Base-by-base conservation (phyloP, 768 basidiomycete species). In the Podaxis sp. region DNA sequence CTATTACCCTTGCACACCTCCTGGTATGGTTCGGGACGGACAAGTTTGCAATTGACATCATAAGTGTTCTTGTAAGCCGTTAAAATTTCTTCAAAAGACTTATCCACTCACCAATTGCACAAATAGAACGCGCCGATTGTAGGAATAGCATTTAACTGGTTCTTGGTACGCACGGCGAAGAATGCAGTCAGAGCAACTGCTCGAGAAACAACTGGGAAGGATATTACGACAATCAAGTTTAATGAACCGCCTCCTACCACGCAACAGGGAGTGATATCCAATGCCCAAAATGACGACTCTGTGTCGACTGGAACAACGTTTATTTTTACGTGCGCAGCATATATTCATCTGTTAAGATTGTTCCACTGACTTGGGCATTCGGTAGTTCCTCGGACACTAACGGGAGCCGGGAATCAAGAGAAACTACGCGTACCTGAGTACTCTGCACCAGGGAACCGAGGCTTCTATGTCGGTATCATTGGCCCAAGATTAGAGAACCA, bases 101-200 rank as follows among this genome's bases (percentile, higher is more conserved):
- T 26, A 10, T 33, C 8, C 20, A 13, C 22, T 50, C n/a, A 50
- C 20, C 24, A 50, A 13, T 1, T 24, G 22, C n/a, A 4, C 10
- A 12, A 50, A 50, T 28, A 41, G 40, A 57, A 41, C 44, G 13
- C 40, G 7, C 56, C 41, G 5, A n/a, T 57, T 4, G 30, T 57
- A 17, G 56, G 56, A 5, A 57, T 57, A 24, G 41, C 56, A 24
- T 57, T 57, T n/a, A 57, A 57, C 56, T 37, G 36, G 33, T 38
- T 57, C 22, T n/a, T 57, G 38, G 46, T 57, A 15, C 56, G 41
- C 12, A 36, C 22, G 17, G 56, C 56, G 24, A 44, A 50, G 11
- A 50, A 50, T 13, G 26, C 12, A 6, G 49, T 17, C 44, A 11
- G 4, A 50, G 49, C 7, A 50, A 22, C 26, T 7, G 49, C 4